A percentile compares a stretch with the other conserved stretches of the same genome.
Conservation (phyloP, 768 basidiomycete genomes). For the Russula virescens region DNA sequence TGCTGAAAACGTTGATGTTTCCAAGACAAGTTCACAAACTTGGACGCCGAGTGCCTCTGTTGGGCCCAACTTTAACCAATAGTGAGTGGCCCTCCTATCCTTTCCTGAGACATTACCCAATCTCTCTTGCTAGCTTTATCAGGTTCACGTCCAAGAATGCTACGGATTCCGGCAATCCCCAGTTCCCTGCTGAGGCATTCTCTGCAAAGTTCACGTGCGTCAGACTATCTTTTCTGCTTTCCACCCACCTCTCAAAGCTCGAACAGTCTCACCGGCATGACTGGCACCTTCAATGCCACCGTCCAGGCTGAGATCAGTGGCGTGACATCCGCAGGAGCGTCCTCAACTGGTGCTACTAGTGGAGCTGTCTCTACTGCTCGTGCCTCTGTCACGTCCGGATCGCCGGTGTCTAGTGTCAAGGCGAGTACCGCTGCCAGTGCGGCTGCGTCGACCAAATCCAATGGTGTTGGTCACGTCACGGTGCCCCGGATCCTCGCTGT, state of each 20-base stretch:
- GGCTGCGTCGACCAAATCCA: background rate
- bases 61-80: constrained; percentile 50
- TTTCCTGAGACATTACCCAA: background rate
- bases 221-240: background rate
- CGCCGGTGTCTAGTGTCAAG: constrained; percentile 17
- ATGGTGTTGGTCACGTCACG: constrained; percentile 22
- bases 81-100: constrained; percentile 37
- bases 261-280: constrained; percentile 60
- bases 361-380: constrained; percentile 9
- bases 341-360: constrained; percentile 16
- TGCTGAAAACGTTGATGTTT: constrained; percentile 44
- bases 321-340: constrained; percentile 31
- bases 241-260: background rate
- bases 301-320: constrained; percentile 56
- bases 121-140: constrained; percentile 53
- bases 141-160: constrained; percentile 54
- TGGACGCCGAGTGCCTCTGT: constrained; percentile 49
- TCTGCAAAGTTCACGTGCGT: constrained; percentile 73
- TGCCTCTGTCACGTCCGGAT: constrained; percentile 9
- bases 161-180: constrained; percentile 49
- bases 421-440: constrained; percentile 1
- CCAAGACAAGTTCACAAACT: constrained; percentile 37
- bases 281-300: constrained; percentile 55
- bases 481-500: constrained; percentile 23
- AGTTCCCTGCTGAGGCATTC: constrained; percentile 63